Evolutionary conservation across 192 early-diverging fungal genomes (phyloP), one percentile per base, ranked within the genome.

Genomic region (Geranomyces michiganensis): DNA sequence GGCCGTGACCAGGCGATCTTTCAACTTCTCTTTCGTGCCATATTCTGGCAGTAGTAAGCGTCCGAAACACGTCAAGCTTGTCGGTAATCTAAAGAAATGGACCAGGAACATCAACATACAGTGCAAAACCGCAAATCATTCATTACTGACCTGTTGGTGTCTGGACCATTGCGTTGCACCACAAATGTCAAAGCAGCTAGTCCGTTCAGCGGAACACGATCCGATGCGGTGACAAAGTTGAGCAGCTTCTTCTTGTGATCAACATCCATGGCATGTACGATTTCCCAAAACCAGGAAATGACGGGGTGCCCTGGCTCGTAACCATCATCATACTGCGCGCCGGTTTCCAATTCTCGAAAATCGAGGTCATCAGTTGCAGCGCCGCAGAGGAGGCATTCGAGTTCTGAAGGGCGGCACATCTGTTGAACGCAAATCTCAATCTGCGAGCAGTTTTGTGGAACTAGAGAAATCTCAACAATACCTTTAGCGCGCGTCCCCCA

Each of bases 101-200:
- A 14, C 46, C 10, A 10, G 19, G 46, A 19, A 14, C 19, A 19
- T 10, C 46, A 47, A 19, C 46, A 47, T 19, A 47, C 46, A n/a
- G n/a, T n/a, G n/a, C n/a, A n/a, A n/a, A n/a, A n/a, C 10, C 36
- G 36, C 10, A 41, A 41, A 10, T 75, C 36, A 41, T 3, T 41
- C 36, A 7, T 41, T 10, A 10, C 31, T 27, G 6, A 83, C 67
- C 90, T 73, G 44, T 94, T 89, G 24, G 86, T 88, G 71, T 98
- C 94, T 0, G 94, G 93, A 14, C 96, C 96, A 69, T 98, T 96
- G n/a, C 94, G 79, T 75, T 98, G 96, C 15, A 98, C 86, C 41
- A 95, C 92, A 92, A 98, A 98, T 24, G 90, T 88, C 30, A 98
- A 76, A 27, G 85, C 81, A 27, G 85, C 82, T 44, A 93, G 84